Conservation (phyloP, 345 rosid genomes). For the Pugionium cornutum region DNA sequence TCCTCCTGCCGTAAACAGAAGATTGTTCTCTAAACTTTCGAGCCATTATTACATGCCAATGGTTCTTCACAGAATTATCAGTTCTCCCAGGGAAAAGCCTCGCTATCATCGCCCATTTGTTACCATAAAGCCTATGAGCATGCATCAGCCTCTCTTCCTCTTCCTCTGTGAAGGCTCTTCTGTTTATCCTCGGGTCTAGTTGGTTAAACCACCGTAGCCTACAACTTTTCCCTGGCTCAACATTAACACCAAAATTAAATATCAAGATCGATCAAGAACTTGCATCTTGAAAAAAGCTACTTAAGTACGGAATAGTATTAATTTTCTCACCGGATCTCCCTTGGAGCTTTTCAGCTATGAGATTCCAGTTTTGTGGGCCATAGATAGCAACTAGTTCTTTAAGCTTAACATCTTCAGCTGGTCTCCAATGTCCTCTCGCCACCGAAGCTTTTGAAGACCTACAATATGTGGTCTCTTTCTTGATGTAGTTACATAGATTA, state of each 20-base stretch:
- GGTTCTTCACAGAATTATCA: slow-evolving; percentile 46
- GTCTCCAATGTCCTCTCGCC: slow-evolving; percentile 92
- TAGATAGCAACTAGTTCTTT: slow-evolving; percentile 70
- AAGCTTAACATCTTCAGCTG: slow-evolving; percentile 82
- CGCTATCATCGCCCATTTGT: slow-evolving; percentile 48
- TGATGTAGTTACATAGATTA: slow-evolving; percentile 4
- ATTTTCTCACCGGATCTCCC: slow-evolving; percentile 79
- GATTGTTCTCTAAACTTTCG: slow-evolving; percentile 43
- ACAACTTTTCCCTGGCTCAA: slow-evolving; percentile 41
- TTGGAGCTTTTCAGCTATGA: slow-evolving; percentile 75
- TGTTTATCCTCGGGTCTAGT: slow-evolving; percentile 41
- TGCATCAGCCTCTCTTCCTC: slow-evolving; percentile 43
- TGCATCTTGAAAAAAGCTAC: neutral
- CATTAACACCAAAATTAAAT: neutral
- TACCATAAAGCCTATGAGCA: slow-evolving; percentile 43
- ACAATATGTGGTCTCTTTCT: slow-evolving; percentile 21
- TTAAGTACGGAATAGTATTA: neutral
- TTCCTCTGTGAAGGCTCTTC: slow-evolving; percentile 42
- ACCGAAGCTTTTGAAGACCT: slow-evolving; percentile 29
- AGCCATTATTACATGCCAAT: slow-evolving; percentile 46
- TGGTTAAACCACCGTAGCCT: slow-evolving; percentile 47
- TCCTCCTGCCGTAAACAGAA: slow-evolving; percentile 35
- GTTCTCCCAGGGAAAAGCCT: slow-evolving; percentile 47
- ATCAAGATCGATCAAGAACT: slow-evolving; percentile 9
- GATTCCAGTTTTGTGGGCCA: slow-evolving; percentile 97